Conservation (phyloP, 176 grass and related monocot species). For the Dactylis glomerata region DNA sequence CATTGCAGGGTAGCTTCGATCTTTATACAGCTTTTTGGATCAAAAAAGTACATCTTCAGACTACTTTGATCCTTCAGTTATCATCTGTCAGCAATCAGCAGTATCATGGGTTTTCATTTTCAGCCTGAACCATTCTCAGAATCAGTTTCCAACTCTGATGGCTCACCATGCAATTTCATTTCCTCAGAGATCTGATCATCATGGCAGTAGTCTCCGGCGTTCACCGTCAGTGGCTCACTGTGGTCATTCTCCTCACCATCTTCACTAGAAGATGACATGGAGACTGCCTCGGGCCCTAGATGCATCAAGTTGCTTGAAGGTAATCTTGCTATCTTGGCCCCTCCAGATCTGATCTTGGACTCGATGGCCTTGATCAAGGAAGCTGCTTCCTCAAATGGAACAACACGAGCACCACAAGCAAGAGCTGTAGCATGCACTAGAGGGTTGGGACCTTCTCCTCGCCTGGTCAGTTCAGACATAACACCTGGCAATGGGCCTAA, state of each 20-base stretch:
- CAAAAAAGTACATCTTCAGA: background rate
- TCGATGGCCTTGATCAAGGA: conserved; percentile 64
- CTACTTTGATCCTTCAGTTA: background rate
- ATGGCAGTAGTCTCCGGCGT: background rate
- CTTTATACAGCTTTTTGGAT: conserved; percentile 12
- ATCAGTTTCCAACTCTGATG: conserved; percentile 40
- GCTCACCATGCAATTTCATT: conserved; percentile 24
- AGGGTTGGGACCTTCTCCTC: conserved; percentile 25
- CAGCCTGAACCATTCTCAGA: conserved; percentile 19
- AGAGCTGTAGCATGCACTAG: conserved; percentile 78
- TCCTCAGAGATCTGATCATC: conserved; percentile 27
- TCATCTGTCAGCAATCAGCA: conserved; percentile 33
- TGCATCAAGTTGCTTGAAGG: conserved; percentile 25
- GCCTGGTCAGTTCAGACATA: conserved; percentile 32
- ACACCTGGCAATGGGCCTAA: conserved; percentile 17
- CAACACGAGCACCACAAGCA: conserved; percentile 74
- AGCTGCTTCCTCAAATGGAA: conserved; percentile 57
- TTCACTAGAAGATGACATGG: conserved; percentile 40
- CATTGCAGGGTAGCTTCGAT: background rate
- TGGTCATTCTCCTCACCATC: conserved; percentile 36
- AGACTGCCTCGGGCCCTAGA: conserved; percentile 22
- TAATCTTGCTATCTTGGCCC: conserved; percentile 52
- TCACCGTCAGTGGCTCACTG: background rate
- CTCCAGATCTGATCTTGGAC: conserved; percentile 77
- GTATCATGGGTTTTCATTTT: conserved; percentile 1